Evolutionary conservation across 1,139 yeast species (phyloP).

Genomic region (Diutina pseudorugosa): DNA sequence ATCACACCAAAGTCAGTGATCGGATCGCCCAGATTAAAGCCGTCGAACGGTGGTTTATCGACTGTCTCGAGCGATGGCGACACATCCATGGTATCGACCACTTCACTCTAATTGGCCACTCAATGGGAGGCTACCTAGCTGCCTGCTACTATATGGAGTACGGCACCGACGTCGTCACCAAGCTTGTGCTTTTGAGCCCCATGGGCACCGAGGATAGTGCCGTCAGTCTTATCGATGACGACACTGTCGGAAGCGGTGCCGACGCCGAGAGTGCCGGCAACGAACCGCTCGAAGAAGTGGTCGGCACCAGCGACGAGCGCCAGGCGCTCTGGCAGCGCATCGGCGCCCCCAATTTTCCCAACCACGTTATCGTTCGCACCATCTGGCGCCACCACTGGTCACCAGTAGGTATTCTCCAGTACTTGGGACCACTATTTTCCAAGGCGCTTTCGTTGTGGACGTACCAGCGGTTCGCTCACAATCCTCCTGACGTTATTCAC

Average conservation of each 20-base stretch:
- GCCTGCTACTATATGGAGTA: constrained; percentile 32
- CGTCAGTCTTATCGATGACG: constrained; percentile 22
- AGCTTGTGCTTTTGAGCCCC: constrained; percentile 28
- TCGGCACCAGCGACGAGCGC: constrained; percentile 13
- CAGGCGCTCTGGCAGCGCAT: constrained; percentile 19
- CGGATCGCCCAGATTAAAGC: constrained; percentile 21
- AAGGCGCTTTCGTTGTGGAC: constrained; percentile 33
- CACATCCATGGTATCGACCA: constrained; percentile 12
- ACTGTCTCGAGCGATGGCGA: constrained; percentile 29
- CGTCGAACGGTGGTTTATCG: constrained; percentile 34
- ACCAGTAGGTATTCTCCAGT: constrained; percentile 29
- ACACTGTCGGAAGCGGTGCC: constrained; percentile 18
- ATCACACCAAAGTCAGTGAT: constrained; percentile 11
- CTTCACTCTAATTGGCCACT: constrained; percentile 27
- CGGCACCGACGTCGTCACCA: constrained; percentile 14
- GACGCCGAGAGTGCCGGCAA: constrained; percentile 10
- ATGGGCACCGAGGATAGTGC: constrained; percentile 35
- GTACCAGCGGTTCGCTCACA: constrained; percentile 21
- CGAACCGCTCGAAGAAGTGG: constrained; percentile 13
- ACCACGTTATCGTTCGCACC: constrained; percentile 18
- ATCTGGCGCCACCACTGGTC: constrained; percentile 29
- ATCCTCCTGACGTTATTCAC: constrained; percentile 16
- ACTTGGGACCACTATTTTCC: constrained; percentile 24
- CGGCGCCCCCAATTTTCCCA: constrained; percentile 31
- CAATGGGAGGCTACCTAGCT: constrained; percentile 34